These are phyloP conservation scores for Elaphomyces granulatus DNA, from an alignment of 495 filamentous ascomycete species.

Conservation along the genomic window DNA sequence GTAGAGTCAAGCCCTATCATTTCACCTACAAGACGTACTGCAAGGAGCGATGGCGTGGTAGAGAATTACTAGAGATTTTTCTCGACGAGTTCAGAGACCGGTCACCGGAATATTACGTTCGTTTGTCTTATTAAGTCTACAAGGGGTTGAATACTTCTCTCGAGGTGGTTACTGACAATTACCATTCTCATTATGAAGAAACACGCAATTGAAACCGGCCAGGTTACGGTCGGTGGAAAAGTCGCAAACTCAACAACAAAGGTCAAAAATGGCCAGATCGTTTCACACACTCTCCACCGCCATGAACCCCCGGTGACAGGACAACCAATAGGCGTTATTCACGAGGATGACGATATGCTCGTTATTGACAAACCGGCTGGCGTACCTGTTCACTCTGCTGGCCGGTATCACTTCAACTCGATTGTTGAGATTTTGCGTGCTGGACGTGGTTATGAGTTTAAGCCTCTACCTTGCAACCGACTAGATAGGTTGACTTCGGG, in stretches of 20 bases:
- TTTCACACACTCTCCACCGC: conserved; percentile 87
- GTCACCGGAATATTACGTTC: conserved; percentile 71
- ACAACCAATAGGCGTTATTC: conserved; percentile 63
- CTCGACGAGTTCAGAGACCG: conserved; percentile 76
- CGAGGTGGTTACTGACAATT: background rate
- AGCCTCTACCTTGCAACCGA: conserved; percentile 77
- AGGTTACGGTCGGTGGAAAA: conserved; percentile 60
- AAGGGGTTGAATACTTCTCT: too few species aligned
- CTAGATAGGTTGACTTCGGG: conserved; percentile 91
- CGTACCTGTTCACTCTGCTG: conserved; percentile 86
- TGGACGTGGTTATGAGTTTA: conserved; percentile 52
- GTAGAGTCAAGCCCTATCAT: conserved; percentile 76
- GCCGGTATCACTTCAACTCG: conserved; percentile 88
- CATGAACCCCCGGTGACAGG: conserved; percentile 87
- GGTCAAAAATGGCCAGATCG: conserved; percentile 68
- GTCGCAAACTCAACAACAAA: conserved; percentile 38
- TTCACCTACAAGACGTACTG: conserved; percentile 91
- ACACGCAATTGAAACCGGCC: conserved; percentile 64
- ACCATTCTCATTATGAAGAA: conserved; percentile 28
- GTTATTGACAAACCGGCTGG: conserved; percentile 96
- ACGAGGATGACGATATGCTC: conserved; percentile 82
- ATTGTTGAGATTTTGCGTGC: conserved; percentile 84
- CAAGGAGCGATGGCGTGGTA: conserved; percentile 77
- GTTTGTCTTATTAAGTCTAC: conserved; percentile 5
- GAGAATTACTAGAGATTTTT: conserved; percentile 66